Conservation (phyloP, 2,329 filamentous ascomycete genomes). For the Phoma herbarum region DNA sequence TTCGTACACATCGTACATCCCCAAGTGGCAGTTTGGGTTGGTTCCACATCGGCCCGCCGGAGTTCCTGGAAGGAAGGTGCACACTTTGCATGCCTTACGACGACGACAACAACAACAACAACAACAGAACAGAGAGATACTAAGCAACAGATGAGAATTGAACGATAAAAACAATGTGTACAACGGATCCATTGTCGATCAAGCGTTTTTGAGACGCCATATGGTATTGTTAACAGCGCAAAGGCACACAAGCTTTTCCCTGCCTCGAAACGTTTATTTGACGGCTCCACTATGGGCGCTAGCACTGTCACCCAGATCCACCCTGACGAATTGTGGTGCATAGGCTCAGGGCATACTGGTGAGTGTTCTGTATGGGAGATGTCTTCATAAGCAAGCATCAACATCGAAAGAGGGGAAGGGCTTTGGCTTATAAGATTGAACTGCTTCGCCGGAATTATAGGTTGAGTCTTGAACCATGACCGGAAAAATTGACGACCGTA, state of each 20-base stretch:
- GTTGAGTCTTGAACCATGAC: no score
- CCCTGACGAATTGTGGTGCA: background rate
- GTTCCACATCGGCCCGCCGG: conserved; percentile 3
- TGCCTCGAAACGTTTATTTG: conserved; percentile 3
- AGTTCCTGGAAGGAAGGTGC: background rate
- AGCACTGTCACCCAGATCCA: conserved; percentile 8
- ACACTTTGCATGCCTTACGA: background rate
- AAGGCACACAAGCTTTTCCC: background rate
- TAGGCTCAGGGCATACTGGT: background rate
- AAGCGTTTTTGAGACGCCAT: background rate
- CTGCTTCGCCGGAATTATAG: background rate
- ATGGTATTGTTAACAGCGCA: background rate
- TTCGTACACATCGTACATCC: conserved; percentile 21
- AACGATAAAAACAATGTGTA: no score
- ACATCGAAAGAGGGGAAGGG: no score
- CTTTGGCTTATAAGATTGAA: no score
- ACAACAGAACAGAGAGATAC: background rate
- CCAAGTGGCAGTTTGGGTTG: background rate
- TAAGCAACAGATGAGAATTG: background rate
- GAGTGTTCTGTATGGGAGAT: background rate
- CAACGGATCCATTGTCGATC: no score
- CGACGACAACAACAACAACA: background rate
- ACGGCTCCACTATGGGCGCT: conserved; percentile 11
- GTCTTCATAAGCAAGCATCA: no score
- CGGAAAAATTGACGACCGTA: no score